These are phyloP conservation scores for Meyerozyma carpophila DNA, from an alignment of 1,139 yeast genomes.

Conservation along the genomic window DNA sequence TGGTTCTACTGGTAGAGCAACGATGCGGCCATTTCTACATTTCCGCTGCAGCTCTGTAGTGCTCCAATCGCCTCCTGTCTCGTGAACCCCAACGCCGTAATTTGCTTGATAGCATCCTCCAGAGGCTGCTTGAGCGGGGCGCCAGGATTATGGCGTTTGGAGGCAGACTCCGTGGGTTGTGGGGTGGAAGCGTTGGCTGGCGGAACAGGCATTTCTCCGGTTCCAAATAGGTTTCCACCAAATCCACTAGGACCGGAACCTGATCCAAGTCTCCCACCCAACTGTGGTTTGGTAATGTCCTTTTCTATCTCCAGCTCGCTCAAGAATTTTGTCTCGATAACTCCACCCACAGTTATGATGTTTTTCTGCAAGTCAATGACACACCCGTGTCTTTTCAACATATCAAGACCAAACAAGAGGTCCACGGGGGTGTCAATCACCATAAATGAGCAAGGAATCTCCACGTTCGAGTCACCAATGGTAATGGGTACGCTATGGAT, in stretches of 20 bases:
- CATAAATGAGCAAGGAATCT: conserved; percentile 73
- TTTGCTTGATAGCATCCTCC: conserved; percentile 46
- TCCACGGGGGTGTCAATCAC: conserved; percentile 78
- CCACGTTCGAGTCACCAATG: conserved; percentile 50
- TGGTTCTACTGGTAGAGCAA: conserved; percentile 49
- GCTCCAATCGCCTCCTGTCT: conserved; percentile 62
- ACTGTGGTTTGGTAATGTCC: conserved; percentile 12
- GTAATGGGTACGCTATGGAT: conserved; percentile 87
- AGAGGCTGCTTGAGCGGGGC: conserved; percentile 11
- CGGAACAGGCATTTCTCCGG: conserved; percentile 8
- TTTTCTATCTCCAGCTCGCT: conserved; percentile 68
- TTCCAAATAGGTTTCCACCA: conserved; percentile 35
- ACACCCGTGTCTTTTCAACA: conserved; percentile 88
- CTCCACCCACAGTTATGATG: conserved; percentile 65
- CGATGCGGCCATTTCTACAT: conserved; percentile 83
- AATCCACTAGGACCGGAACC: conserved; percentile 12
- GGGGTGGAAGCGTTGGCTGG: conserved; percentile 13
- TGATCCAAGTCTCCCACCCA: conserved; percentile 10
- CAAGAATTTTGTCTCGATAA: conserved; percentile 64
- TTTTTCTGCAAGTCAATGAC: conserved; percentile 67
- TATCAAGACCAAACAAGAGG: conserved; percentile 62
- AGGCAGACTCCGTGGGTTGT: conserved; percentile 19
- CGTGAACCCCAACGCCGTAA: conserved; percentile 68
- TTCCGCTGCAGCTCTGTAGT: conserved; percentile 61
- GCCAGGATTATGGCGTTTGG: conserved; percentile 18